Base-by-base conservation (phyloP, 495 filamentous ascomycete species). In the Mytilinidion resinicola region DNA sequence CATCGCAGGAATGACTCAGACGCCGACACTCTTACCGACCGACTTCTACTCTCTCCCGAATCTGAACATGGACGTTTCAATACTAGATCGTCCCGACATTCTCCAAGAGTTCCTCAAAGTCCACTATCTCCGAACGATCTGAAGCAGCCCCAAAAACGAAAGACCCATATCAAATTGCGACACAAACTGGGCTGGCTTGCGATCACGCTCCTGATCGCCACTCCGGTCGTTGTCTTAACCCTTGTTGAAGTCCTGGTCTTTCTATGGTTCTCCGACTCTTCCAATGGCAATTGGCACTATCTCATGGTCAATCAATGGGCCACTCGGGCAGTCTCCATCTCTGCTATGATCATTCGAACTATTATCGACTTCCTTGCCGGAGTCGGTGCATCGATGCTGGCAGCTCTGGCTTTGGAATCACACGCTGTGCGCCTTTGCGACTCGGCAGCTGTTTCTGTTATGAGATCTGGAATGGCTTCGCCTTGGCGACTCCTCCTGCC, bases 291-390 rank as follows among this genome's bases (percentile, higher is more conserved):
- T 5, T 46, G 42, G 42, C 42, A 46, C 20, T 46, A 46, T 46
- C 42, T 46, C 42, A 46, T 46, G 42, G 42, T 46, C 12, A 46
- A 46, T 15, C 9, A 46, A n/a, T 46, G 42, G 42, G 42, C 42
- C 8, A 46, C 42, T n/a, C 15, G 42, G 20, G 42, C 42, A 17
- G 42, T 46, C 9, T 46, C 42, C 7, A 46, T 46, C 42, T 46
- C 42, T 17, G 42, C 42, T n/a, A 46, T 46, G 42, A 46, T 46
- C 14, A 46, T 46, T 20, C 42, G 42, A 6, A 17, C 20, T 46
- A 20, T 46, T 12, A 46, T 20, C 20, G 42, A 46, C 12, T 20
- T 46, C 20, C 7, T 46, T 12, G 42, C 42, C 5, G 42, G 42
- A 46, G n/a, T 20, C n/a, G 42, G 42, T 1, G 42, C 42, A 15